These are phyloP conservation scores for Fusarium sp. DNA, from an alignment of 2,329 filamentous ascomycete species.

Conservation along the genomic window DNA sequence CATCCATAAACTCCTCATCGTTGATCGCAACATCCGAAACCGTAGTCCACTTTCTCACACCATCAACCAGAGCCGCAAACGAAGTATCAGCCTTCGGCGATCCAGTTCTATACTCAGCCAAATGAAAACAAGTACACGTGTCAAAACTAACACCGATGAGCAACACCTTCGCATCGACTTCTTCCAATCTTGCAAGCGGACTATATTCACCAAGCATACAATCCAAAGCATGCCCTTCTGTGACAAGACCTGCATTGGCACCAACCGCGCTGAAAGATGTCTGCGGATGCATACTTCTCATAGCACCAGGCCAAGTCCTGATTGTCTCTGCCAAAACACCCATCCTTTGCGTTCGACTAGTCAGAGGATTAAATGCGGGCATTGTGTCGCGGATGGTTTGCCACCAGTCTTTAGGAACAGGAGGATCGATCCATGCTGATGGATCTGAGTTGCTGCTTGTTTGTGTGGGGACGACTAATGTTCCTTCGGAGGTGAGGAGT, in stretches of 20 bases:
- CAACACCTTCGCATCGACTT: background rate
- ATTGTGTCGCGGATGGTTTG: background rate
- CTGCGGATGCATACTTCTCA: constrained; percentile 5
- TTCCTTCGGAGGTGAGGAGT: background rate
- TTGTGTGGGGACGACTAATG: background rate
- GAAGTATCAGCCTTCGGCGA: background rate
- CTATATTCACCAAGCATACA: constrained; percentile 8
- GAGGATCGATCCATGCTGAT: background rate
- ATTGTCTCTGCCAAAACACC: background rate
- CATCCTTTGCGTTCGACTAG: background rate
- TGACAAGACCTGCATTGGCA: background rate
- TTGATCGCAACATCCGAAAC: background rate
- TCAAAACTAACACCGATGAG: background rate
- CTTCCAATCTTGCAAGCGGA: background rate
- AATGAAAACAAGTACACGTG: constrained; percentile 13
- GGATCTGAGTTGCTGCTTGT: constrained; percentile 17
- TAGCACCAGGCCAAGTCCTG: constrained; percentile 4
- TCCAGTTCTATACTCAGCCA: constrained; percentile 6
- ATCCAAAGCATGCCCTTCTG: background rate
- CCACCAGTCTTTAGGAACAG: constrained; percentile 7
- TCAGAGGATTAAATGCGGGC: background rate
- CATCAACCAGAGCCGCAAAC: background rate
- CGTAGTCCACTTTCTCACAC: background rate
- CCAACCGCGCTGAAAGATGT: constrained; percentile 10
- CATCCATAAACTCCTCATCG: background rate